Conservation (phyloP, 805 yeast species). For the Candida glaebosa region DNA sequence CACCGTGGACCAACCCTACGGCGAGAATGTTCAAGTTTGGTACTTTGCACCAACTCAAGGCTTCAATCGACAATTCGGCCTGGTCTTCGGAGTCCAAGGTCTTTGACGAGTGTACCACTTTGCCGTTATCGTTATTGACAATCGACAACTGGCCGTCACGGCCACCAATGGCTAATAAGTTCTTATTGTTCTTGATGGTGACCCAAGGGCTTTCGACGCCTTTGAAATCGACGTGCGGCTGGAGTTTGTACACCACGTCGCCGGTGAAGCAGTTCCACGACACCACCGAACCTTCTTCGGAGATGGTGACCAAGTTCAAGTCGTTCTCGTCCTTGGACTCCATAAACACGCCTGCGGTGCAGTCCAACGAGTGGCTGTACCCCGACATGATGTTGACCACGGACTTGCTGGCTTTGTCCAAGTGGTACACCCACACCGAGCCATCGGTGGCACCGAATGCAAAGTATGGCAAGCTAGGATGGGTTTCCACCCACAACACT, state of each 20-base stretch:
- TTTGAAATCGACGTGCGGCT: slow-evolving; percentile 58
- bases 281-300: slow-evolving; percentile 83
- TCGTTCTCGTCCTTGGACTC: slow-evolving; percentile 49
- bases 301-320: slow-evolving; percentile 65
- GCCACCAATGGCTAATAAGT: slow-evolving; percentile 73
- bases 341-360: slow-evolving; percentile 76
- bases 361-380: slow-evolving; percentile 74
- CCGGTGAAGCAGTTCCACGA: slow-evolving; percentile 88
- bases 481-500: slow-evolving; percentile 76
- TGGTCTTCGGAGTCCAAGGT: slow-evolving; percentile 54
- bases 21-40: slow-evolving; percentile 64
- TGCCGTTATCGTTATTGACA: slow-evolving; percentile 73
- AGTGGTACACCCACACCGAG: slow-evolving; percentile 87
- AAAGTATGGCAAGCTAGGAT: slow-evolving; percentile 75
- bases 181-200: slow-evolving; percentile 52
- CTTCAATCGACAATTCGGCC: slow-evolving; percentile 46
- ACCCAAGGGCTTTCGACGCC: slow-evolving; percentile 90
- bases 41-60: slow-evolving; percentile 69
- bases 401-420: slow-evolving; percentile 45
- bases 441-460: slow-evolving; percentile 95
- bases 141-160: slow-evolving; percentile 83
- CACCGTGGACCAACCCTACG: slow-evolving; percentile 86
- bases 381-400: slow-evolving; percentile 74
- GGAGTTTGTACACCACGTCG: slow-evolving; percentile 63
- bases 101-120: slow-evolving; percentile 61